Percentiles rank a stretch among this genome's conserved stretches.
Evolutionary conservation across 495 filamentous ascomycete species (phyloP).

Genomic region (Aspergillus ellipticus): DNA sequence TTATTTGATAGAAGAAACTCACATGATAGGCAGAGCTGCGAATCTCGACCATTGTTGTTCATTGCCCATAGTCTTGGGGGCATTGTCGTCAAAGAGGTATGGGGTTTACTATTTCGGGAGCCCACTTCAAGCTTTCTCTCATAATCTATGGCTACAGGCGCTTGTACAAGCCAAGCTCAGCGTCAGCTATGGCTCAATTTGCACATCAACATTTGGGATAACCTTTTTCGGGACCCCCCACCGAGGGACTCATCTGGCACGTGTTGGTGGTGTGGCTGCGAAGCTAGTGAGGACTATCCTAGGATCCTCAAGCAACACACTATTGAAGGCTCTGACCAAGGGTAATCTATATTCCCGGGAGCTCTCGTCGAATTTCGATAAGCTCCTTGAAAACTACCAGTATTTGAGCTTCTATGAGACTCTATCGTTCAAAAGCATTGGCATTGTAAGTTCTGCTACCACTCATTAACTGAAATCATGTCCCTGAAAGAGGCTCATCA

Average conservation of each 20-base stretch:
- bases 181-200: slow-evolving; percentile 14
- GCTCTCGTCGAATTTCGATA: slow-evolving; percentile 21
- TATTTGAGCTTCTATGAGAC: slow-evolving; percentile 30
- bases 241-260: slow-evolving; percentile 18
- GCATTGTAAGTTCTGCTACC: slow-evolving; percentile 8
- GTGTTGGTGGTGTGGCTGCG: slow-evolving; percentile 20
- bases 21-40: not conserved
- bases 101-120: not conserved
- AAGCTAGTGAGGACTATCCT: slow-evolving; percentile 19
- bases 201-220: slow-evolving; percentile 22
- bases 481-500: not conserved
- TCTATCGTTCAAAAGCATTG: slow-evolving; percentile 12
- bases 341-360: slow-evolving; percentile 15
- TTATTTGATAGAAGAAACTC: not conserved
- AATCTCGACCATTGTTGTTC: slow-evolving; percentile 14
- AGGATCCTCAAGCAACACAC: slow-evolving; percentile 21
- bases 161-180: slow-evolving; percentile 22
- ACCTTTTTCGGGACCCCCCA: slow-evolving; percentile 21
- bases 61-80: slow-evolving; percentile 18
- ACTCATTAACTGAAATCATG: not conserved
- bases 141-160: slow-evolving; percentile 4
- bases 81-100: slow-evolving; percentile 15
- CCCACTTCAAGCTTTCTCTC: not conserved
- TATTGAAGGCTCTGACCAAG: slow-evolving; percentile 20
- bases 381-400: slow-evolving; percentile 21